A percentile compares a stretch with the other conserved stretches of the same genome.
phyloP scores from a whole-genome alignment of 2,329 filamentous ascomycete genomes.

The Aspergillus aculeatinus region DNA sequence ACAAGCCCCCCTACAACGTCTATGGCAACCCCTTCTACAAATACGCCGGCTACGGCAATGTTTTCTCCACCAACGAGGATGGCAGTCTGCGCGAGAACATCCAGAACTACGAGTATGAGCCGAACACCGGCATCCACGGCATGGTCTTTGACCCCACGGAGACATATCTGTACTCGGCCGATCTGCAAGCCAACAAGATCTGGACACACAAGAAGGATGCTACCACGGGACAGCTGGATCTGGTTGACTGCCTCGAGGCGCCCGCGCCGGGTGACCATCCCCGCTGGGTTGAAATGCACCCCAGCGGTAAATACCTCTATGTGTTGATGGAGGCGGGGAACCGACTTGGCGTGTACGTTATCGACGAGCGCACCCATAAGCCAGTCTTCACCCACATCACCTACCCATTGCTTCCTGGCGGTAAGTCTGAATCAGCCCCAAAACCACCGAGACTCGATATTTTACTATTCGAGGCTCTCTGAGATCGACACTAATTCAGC shows the following conservation, averaged over 20 bases:
- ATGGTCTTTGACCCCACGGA: constrained; percentile 49
- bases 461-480: no score
- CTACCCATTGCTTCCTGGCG: constrained; percentile 77
- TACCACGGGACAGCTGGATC: constrained; percentile 60
- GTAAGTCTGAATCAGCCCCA: constrained; percentile 41
- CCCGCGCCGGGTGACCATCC: constrained; percentile 73
- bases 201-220: constrained; percentile 77
- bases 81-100: constrained; percentile 45
- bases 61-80: constrained; percentile 51
- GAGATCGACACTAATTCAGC: constrained; percentile 4
- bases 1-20: constrained; percentile 74
- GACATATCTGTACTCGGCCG: constrained; percentile 50
- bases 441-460: no score
- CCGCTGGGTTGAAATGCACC: constrained; percentile 83
- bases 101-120: constrained; percentile 48
- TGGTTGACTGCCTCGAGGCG: constrained; percentile 71
- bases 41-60: constrained; percentile 76
- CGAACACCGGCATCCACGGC: constrained; percentile 50
- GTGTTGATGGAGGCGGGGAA: constrained; percentile 90
- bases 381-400: constrained; percentile 75
- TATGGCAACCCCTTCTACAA: constrained; percentile 92
- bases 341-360: constrained; percentile 74
- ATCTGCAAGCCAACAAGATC: constrained; percentile 53
- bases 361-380: constrained; percentile 70
- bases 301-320: constrained; percentile 75